A percentile compares a stretch with the other conserved stretches of the same genome.
phyloP scores from a whole-genome alignment of 352 stramenopile species.

The Globisporangium perplexum region DNA sequence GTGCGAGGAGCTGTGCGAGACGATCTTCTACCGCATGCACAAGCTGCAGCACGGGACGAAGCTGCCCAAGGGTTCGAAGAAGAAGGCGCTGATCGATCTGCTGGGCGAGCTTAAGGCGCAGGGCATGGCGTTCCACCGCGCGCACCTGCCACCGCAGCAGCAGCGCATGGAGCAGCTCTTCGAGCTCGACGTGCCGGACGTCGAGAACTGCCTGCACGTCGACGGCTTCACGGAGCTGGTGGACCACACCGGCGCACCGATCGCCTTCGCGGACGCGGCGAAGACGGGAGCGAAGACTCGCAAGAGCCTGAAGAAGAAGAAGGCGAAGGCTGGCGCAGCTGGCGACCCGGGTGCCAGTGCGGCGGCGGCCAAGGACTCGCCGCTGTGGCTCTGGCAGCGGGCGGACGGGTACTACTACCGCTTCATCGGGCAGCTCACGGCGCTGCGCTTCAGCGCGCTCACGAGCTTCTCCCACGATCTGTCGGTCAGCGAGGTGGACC shows the following conservation, averaged over 20 bases:
- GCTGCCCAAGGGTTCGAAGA: conserved; percentile 94
- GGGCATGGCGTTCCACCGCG: conserved; percentile 73
- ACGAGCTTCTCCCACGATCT: conserved; percentile 86
- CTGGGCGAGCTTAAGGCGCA: conserved; percentile 86
- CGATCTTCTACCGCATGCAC: conserved; percentile 95
- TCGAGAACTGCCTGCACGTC: conserved; percentile 79
- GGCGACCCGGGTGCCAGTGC: conserved; percentile 6
- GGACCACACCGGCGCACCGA: conserved; percentile 16
- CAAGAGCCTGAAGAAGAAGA: conserved; percentile 27
- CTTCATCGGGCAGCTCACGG: conserved; percentile 72
- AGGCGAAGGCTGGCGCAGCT: conserved; percentile 16
- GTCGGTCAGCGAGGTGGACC: conserved; percentile 69
- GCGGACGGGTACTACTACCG: conserved; percentile 89
- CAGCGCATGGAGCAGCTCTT: conserved; percentile 81
- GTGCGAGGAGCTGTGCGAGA: conserved; percentile 88
- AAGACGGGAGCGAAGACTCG: conserved; percentile 19
- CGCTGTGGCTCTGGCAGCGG: conserved; percentile 76
- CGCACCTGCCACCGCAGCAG: conserved; percentile 65
- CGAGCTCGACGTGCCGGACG: conserved; percentile 73
- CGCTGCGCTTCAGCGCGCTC: conserved; percentile 69
- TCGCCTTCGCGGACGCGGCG: conserved; percentile 10
- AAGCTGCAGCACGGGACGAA: conserved; percentile 75
- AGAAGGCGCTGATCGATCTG: conserved; percentile 96
- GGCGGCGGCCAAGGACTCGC: conserved; percentile 45
- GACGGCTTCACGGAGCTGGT: conserved; percentile 50